Conservation (phyloP, 306 rosid genomes). For the Pterocarpus macrocarpus region DNA sequence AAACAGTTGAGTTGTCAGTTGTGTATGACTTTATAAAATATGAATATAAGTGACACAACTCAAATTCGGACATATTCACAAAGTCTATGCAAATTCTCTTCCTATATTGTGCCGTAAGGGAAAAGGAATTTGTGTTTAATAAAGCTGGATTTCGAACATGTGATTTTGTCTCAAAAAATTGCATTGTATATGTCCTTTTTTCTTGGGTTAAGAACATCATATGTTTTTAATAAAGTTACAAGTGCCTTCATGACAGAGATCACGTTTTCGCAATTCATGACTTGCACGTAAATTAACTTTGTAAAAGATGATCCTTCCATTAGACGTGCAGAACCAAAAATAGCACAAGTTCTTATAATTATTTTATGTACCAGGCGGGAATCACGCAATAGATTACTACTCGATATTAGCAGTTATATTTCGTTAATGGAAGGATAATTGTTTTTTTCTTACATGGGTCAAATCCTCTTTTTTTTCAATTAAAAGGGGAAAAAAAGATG, state of each 20-base stretch:
- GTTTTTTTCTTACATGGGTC: too few species aligned
- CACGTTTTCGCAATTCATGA: background rate
- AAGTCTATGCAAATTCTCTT: background rate
- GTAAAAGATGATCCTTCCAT: background rate
- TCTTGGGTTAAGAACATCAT: background rate
- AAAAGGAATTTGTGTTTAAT: background rate
- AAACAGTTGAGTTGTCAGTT: too few species aligned
- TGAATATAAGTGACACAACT: background rate
- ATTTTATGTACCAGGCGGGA: background rate
- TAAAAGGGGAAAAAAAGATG: too few species aligned
- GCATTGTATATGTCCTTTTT: too few species aligned
- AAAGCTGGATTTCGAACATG: background rate
- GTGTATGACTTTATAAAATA: too few species aligned
- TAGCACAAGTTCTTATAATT: background rate
- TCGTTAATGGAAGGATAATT: too few species aligned
- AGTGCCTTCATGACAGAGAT: background rate
- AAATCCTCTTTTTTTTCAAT: too few species aligned
- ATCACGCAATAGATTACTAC: background rate
- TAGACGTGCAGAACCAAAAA: background rate
- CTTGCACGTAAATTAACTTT: background rate
- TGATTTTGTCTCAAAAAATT: too few species aligned
- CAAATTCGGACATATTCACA: background rate
- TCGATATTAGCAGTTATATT: too few species aligned
- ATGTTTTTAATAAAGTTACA: background rate
- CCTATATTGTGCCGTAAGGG: background rate